A percentile compares a stretch with the other conserved stretches of the same genome.
These are phyloP conservation scores for Pezicula rhizophila DNA, from an alignment of 2,329 filamentous ascomycete genomes.

Conservation along the genomic window DNA sequence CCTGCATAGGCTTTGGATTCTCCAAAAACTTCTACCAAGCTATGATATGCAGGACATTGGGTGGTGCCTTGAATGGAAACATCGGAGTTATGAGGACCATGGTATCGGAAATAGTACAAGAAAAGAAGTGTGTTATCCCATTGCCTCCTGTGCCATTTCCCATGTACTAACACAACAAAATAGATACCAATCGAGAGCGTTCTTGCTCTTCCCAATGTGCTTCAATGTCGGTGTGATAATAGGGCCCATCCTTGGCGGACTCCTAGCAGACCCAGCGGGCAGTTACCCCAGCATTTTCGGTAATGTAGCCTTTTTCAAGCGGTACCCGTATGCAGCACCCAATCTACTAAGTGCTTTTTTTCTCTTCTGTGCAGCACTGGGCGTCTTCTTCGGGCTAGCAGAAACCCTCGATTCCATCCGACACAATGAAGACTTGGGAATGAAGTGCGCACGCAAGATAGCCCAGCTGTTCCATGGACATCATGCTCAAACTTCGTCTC, in stretches of 20 bases:
- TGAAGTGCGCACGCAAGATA: slow-evolving; percentile 14
- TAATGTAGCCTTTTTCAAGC: slow-evolving; percentile 31
- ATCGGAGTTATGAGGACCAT: slow-evolving; percentile 69
- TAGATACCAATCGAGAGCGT: slow-evolving; percentile 58
- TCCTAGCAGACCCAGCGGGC: slow-evolving; percentile 35
- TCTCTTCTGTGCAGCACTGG: slow-evolving; percentile 20
- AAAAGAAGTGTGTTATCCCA: slow-evolving; percentile 48
- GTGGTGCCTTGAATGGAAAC: slow-evolving; percentile 70
- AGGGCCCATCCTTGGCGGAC: slow-evolving; percentile 28
- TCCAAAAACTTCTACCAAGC: slow-evolving; percentile 65
- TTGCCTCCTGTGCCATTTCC: neutral
- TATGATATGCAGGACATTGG: slow-evolving; percentile 66
- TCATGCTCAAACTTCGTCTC: slow-evolving; percentile 3
- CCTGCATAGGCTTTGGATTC: slow-evolving; percentile 62
- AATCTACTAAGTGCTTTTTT: slow-evolving; percentile 31
- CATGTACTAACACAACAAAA: neutral
- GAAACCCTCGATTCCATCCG: slow-evolving; percentile 30
- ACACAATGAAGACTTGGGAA: slow-evolving; percentile 21
- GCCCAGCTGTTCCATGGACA: slow-evolving; percentile 8
- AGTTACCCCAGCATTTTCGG: slow-evolving; percentile 32
- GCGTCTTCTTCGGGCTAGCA: slow-evolving; percentile 28
- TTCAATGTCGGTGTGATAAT: slow-evolving; percentile 49
- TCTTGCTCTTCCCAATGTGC: slow-evolving; percentile 47
- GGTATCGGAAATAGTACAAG: slow-evolving; percentile 64
- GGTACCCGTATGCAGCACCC: slow-evolving; percentile 37